Base-by-base conservation (phyloP, 768 basidiomycete species). In the Xanthoconium purpureum region DNA sequence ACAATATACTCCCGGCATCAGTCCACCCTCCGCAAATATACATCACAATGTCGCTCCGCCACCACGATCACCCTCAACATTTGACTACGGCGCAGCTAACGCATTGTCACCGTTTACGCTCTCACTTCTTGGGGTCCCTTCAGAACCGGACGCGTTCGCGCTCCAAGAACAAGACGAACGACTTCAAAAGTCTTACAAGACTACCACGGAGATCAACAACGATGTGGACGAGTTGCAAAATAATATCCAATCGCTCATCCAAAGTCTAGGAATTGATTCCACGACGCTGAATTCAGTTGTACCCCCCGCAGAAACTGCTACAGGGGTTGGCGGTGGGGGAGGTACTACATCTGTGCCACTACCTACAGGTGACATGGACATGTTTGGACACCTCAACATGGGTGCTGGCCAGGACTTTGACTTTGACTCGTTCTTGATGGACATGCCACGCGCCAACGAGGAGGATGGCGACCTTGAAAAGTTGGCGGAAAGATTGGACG, bases 171-270 rank as follows among this genome's bases (percentile, higher is more conserved):
- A 75, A 56, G 70, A 73, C 0, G 74, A 77, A 2, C 71, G 76
- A 33, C 68, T 87, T 49, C 77, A 84, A 47, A 77, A 79, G 60
- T 73, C 79, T 1, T 91, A 88, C 77, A 80, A 76, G 46, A 78
- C 75, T 35, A 76, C 89, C 0, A 67, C 77, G 29, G 87, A 87
- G 58, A 85, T 94, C 44, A 84, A 85, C 56, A 78, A 80, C 45
- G 88, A 90, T 54, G 88, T 94, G 29, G 84, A 86, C 59, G 81
- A 82, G 37, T 71, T 93, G 51, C 83, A 88, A 58, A 75, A 73
- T 13, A 84, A 82, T 56, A 84, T 95, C 42, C 81, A 89, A 56
- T 80, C 81, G 7, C 75, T 94, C 57, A 88, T 93, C 32, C 78
- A 87, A 59, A 80, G 80, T 47, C 78, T 92, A 45, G 88, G 88